Percentiles rank a stretch among this genome's conserved stretches.
Evolutionary conservation across 176 grass and related monocot genomes (phyloP).

Genomic region (Triticum dicoccoides): DNA sequence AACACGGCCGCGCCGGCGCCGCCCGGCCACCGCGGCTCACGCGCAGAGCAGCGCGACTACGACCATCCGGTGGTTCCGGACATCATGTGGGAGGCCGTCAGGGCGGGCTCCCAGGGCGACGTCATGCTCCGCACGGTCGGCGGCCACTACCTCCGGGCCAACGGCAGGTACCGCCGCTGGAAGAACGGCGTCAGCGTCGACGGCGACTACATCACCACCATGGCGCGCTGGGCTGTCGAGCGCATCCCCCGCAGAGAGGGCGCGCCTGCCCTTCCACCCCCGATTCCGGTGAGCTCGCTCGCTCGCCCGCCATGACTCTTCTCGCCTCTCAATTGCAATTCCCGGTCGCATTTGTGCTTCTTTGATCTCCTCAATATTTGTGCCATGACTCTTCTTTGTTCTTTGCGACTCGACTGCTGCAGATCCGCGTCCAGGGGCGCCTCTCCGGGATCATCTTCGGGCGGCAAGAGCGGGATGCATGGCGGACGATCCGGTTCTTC

Average conservation of each 20-base stretch:
- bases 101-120: neutral
- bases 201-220: neutral
- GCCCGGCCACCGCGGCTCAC: neutral
- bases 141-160: neutral
- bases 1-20: neutral
- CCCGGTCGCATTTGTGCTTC: neutral
- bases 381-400: no score
- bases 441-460: neutral
- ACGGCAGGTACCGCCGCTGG: neutral
- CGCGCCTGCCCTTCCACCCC: neutral
- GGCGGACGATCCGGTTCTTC: neutral
- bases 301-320: neutral
- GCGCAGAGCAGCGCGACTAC: neutral
- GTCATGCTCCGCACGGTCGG: neutral
- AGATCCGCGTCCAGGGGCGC: neutral
- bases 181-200: neutral
- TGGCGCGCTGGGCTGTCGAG: constrained; percentile 17
- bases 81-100: neutral
- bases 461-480: neutral
- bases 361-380: neutral
- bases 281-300: neutral
- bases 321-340: neutral
- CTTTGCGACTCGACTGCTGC: neutral
- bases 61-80: neutral
- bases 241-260: neutral